Percentiles rank a stretch among this genome's conserved stretches.
phyloP scores from a whole-genome alignment of 495 filamentous ascomycete genomes.

The Darksidea phi region DNA sequence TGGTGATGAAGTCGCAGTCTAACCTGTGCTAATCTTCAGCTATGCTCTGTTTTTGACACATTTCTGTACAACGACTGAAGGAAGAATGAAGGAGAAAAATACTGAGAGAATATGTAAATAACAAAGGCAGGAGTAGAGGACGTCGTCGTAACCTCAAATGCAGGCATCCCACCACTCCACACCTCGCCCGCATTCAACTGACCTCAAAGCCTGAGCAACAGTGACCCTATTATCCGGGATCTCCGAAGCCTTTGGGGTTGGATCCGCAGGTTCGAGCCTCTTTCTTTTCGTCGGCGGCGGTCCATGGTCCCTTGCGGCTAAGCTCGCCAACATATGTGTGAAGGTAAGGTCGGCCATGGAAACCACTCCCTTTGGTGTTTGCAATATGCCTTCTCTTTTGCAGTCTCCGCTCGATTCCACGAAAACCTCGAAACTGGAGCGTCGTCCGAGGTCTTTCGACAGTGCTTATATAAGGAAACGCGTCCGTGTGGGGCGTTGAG shows the following conservation, averaged over 20 bases:
- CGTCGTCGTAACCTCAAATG: too few relatives aligned
- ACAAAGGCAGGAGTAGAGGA: too few relatives aligned
- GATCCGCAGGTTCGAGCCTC: background rate
- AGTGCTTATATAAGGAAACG: too few relatives aligned
- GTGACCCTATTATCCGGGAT: background rate
- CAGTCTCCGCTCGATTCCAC: too few relatives aligned
- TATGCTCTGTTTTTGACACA: background rate
- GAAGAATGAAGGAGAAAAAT: background rate
- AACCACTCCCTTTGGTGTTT: too few relatives aligned
- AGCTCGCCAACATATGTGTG: too few relatives aligned
- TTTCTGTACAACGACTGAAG: background rate
- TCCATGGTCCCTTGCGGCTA: background rate
- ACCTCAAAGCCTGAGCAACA: background rate
- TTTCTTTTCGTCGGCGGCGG: background rate
- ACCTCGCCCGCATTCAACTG: background rate
- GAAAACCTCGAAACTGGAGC: too few relatives aligned
- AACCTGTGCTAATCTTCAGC: background rate
- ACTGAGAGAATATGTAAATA: background rate
- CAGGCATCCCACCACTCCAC: too few relatives aligned
- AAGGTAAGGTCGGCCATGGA: background rate
- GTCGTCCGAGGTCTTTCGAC: too few relatives aligned
- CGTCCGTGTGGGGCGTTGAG: too few relatives aligned
- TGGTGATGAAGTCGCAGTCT: constrained; percentile 3
- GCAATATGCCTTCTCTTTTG: too few relatives aligned
- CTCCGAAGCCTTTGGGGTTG: background rate